Conservation (phyloP, 768 basidiomycete species). For the Mycena belliarum region DNA sequence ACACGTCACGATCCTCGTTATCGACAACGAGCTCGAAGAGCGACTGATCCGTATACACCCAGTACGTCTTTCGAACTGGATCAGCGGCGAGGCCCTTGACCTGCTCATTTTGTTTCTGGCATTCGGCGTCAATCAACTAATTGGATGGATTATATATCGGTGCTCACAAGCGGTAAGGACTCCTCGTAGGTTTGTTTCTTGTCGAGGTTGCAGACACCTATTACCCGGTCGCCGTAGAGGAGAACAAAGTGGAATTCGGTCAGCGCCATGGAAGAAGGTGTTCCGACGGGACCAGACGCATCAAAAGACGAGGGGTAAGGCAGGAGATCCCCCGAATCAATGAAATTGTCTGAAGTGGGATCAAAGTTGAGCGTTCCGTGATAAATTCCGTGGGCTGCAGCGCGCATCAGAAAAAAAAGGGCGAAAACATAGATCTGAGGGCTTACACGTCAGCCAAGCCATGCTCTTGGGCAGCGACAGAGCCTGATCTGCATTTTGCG, state of each 20-base stretch:
- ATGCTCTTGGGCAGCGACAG: constrained; percentile 69
- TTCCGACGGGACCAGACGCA: constrained; percentile 37
- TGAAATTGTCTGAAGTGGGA: constrained; percentile 66
- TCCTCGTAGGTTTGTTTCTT: constrained; percentile 87
- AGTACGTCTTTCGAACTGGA: constrained; percentile 86
- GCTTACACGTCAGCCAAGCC: constrained; percentile 90
- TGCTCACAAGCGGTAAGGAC: constrained; percentile 69
- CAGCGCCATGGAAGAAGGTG: constrained; percentile 76
- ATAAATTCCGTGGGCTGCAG: constrained; percentile 84
- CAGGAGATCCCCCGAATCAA: constrained; percentile 76
- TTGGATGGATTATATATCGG: background rate
- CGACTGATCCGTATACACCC: constrained; percentile 89
- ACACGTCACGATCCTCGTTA: constrained; percentile 93
- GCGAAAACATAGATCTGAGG: background rate
- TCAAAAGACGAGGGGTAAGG: constrained; percentile 62
- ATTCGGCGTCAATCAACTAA: background rate
- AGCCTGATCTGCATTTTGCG: constrained; percentile 67
- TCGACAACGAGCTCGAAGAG: constrained; percentile 84
- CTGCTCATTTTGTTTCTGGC: constrained; percentile 72
- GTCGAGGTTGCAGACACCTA: constrained; percentile 77
- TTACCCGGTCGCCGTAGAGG: constrained; percentile 76
- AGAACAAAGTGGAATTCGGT: constrained; percentile 94
- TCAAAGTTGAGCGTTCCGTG: constrained; percentile 78
- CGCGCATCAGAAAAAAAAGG: background rate
- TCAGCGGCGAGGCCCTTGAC: constrained; percentile 81